These are phyloP conservation scores for Crithidia expoeki DNA, from an alignment of 208 protist species.

Conservation along the genomic window DNA sequence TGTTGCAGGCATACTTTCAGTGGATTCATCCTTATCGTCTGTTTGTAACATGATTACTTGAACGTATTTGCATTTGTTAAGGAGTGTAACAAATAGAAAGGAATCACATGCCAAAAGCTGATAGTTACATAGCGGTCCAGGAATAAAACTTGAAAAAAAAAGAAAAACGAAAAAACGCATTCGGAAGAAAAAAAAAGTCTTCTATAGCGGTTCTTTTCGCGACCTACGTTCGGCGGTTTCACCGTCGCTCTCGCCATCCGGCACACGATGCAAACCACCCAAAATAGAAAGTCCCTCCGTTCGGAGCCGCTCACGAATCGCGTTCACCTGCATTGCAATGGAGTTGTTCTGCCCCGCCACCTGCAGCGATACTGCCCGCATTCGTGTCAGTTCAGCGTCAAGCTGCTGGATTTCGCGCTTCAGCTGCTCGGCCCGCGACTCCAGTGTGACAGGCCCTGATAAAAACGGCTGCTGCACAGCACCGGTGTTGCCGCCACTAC, in stretches of 20 bases:
- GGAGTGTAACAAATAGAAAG: not conserved
- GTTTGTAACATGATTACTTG: too few relatives aligned
- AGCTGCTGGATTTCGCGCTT: constrained; percentile 61
- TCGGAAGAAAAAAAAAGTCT: not conserved
- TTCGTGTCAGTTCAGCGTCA: constrained; percentile 54
- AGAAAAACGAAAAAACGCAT: not conserved
- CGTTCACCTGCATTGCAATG: constrained; percentile 60
- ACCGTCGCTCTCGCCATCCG: constrained; percentile 7
- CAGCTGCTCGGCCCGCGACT: constrained; percentile 32
- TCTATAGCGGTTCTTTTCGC: too few relatives aligned
- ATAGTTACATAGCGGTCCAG: too few relatives aligned
- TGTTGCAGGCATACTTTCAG: too few relatives aligned
- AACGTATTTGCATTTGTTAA: too few relatives aligned
- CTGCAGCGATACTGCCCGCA: constrained; percentile 50
- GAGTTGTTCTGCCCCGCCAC: constrained; percentile 59
- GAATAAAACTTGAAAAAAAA: not conserved
- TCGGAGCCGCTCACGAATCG: constrained; percentile 51
- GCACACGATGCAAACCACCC: constrained; percentile 41
- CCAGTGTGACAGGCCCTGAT: constrained; percentile 2
- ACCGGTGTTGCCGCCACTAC: not conserved
- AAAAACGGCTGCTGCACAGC: not conserved
- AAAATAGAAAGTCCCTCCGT: constrained; percentile 62
- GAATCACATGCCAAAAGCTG: not conserved
- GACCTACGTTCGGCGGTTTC: too few relatives aligned
- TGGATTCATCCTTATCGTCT: too few relatives aligned